These are phyloP conservation scores for Penicillium steckii DNA, from an alignment of 495 filamentous ascomycete species.

Conservation along the genomic window DNA sequence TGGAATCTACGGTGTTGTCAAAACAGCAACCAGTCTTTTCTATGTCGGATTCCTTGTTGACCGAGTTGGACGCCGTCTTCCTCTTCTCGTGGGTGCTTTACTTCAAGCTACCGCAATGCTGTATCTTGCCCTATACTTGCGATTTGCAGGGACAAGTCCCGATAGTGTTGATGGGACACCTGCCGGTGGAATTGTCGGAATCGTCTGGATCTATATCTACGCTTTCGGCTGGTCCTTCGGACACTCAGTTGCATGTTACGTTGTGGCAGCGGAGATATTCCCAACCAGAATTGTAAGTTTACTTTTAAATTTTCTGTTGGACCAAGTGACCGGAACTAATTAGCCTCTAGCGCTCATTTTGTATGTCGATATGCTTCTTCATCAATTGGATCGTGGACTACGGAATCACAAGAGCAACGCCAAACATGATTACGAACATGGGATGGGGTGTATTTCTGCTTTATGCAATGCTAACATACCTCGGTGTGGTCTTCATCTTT, in stretches of 20 bases:
- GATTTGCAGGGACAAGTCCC: constrained; percentile 45
- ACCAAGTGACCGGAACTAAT: not conserved
- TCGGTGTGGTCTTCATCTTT: constrained; percentile 27
- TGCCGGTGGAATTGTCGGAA: constrained; percentile 53
- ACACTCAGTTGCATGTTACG: constrained; percentile 25
- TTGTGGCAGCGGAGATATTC: constrained; percentile 26
- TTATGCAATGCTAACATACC: constrained; percentile 26
- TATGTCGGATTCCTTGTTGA: constrained; percentile 59
- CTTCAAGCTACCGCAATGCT: constrained; percentile 65
- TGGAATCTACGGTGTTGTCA: constrained; percentile 44
- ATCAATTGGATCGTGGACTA: constrained; percentile 26
- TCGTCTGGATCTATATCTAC: constrained; percentile 67
- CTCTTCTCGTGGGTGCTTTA: constrained; percentile 60
- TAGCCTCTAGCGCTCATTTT: constrained; percentile 15
- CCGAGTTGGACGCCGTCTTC: constrained; percentile 46
- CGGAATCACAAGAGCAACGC: constrained; percentile 25
- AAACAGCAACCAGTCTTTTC: constrained; percentile 52
- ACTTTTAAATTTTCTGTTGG: not conserved
- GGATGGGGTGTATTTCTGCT: constrained; percentile 29
- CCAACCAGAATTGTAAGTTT: constrained; percentile 26
- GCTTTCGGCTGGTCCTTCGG: constrained; percentile 41
- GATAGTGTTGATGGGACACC: constrained; percentile 34
- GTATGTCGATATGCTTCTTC: constrained; percentile 26
- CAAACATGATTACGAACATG: constrained; percentile 30
- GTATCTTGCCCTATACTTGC: constrained; percentile 61